Evolutionary conservation across 2,329 filamentous ascomycete genomes (phyloP).

Genomic region (Colletotrichum horii): DNA sequence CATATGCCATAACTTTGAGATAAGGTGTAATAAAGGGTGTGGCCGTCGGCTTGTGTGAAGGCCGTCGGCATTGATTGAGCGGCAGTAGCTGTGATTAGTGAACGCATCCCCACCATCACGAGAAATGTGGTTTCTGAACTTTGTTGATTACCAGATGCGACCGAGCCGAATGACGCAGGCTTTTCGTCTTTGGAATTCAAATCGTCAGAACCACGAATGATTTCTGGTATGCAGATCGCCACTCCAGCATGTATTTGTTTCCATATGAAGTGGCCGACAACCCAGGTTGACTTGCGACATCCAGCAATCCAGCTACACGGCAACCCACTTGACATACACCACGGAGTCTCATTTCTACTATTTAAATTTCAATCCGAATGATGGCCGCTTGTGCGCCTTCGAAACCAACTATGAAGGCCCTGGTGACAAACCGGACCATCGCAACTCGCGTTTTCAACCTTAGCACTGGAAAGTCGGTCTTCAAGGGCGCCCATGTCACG

Average conservation of each 20-base stretch:
- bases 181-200: background rate
- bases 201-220: background rate
- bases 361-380: background rate
- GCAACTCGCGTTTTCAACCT: background rate
- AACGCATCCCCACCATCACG: background rate
- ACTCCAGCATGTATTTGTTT: background rate
- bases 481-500: background rate
- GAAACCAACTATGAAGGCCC: slow-evolving; percentile 22
- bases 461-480: slow-evolving; percentile 26
- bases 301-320: background rate
- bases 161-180: background rate
- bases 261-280: background rate
- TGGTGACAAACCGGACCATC: slow-evolving; percentile 15
- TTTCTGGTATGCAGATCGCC: background rate
- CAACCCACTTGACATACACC: background rate
- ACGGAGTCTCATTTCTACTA: background rate
- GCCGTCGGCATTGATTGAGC: background rate
- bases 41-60: background rate
- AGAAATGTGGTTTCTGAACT: background rate
- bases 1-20: background rate
- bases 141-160: background rate
- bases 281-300: background rate
- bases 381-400: background rate
- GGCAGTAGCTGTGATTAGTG: background rate
- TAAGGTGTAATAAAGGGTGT: background rate